Evolutionary conservation across 208 protist species (phyloP), one percentile per base, ranked within the genome.

Genomic region (Acanthamoeba quina): DNA sequence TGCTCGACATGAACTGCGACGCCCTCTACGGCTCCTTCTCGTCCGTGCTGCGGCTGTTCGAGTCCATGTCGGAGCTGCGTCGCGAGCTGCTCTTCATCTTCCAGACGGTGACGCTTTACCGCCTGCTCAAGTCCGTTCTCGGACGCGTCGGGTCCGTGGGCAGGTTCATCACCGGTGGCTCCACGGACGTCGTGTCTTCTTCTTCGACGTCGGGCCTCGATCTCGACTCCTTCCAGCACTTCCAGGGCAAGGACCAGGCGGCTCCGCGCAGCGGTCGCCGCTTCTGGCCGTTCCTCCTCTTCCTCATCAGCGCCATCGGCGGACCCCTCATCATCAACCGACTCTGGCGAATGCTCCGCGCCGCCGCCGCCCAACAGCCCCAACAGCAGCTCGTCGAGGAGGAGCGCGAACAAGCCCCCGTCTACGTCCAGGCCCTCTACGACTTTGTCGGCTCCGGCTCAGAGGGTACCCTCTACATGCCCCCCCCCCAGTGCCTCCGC

Each of bases 1-100:
- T 95, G 68, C 74, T 95, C 34, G 83, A 94, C 92, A 92, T 94
- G 91, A 95, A 95, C 91, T 95, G 90, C 31, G 94, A 95, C 85
- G 94, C 94, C 41, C 83, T 95, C 62, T 94, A 94, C 49, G 94
- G 66, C 86, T 95, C 94, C 47, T 95, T 95, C 83, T 52, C 91
- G 3, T 95, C 94, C n/a, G 92, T 95, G 31, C 34, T n/a, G 41
- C 92, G 90, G 62, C 66, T 95, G 44, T 95, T 93, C 58, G 85
- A 95, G 80, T 92, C 78, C 52, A 94, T 95, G 89, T 70, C 83
- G 7, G 85, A 95, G 21, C 92, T 95, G 49, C 76, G 83, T 29
- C 26, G 91, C 47, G 94, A 95, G 58, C 49, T 95, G 54, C 70
- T 95, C 31, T 37, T 66, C 24, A 41, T 95, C 9, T 37, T 95